phyloP scores from a whole-genome alignment of 441 rosid genomes.

The Lagerstroemia fauriei region DNA sequence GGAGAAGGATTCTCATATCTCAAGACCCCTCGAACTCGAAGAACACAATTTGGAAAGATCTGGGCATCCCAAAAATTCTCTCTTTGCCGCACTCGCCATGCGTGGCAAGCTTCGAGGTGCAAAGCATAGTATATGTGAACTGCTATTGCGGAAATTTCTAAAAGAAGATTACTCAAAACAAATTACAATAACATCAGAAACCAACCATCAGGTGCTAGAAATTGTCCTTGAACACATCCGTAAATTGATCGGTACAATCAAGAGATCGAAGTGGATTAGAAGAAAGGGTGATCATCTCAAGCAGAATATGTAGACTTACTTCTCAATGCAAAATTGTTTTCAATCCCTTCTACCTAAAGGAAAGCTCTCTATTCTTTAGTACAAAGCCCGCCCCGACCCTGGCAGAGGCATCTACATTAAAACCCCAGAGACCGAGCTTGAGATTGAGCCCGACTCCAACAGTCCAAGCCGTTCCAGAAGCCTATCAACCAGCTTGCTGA shows the following conservation, averaged over 20 bases:
- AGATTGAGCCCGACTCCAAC: constrained; percentile 38
- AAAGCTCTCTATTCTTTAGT: constrained; percentile 34
- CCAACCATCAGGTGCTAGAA: too few species aligned
- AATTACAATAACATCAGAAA: too few species aligned
- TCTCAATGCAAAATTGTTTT: not conserved
- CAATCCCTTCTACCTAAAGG: not conserved
- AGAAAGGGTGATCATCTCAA: not conserved
- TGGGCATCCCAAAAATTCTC: too few species aligned
- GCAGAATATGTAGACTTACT: not conserved
- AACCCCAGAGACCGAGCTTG: not conserved
- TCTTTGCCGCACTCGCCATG: too few species aligned
- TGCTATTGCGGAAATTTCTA: too few species aligned
- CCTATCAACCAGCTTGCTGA: constrained; percentile 49
- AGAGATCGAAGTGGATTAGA: not conserved
- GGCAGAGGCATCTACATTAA: not conserved
- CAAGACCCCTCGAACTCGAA: too few species aligned
- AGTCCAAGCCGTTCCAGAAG: constrained; percentile 53
- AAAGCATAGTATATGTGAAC: too few species aligned
- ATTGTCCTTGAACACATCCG: too few species aligned
- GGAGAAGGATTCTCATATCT: too few species aligned
- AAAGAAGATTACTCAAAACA: too few species aligned
- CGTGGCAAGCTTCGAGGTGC: too few species aligned
- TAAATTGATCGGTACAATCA: not conserved
- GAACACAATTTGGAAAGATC: too few species aligned
- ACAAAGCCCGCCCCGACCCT: constrained; percentile 36